phyloP scores from a whole-genome alignment of 306 rosid species.

The Cicer chorassanicum region DNA sequence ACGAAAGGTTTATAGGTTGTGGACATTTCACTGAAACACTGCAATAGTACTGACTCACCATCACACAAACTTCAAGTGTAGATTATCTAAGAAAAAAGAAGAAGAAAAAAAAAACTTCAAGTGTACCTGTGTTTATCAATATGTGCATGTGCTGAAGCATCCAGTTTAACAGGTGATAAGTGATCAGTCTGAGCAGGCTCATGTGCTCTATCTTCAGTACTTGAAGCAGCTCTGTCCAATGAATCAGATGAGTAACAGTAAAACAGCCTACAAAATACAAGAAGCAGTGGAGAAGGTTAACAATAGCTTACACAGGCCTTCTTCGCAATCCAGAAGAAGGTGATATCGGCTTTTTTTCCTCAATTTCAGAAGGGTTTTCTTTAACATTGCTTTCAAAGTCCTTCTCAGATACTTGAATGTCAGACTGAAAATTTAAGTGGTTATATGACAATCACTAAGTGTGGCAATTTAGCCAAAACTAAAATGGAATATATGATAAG shows the following conservation, averaged over 20 bases:
- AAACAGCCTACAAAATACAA: constrained; percentile 41
- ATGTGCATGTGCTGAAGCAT: constrained; percentile 70
- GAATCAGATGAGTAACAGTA: constrained; percentile 40
- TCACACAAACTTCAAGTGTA: constrained; percentile 41
- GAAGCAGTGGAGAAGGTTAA: constrained; percentile 32
- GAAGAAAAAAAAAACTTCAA: constrained; percentile 11
- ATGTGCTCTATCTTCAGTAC: constrained; percentile 56
- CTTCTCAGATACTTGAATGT: constrained; percentile 54
- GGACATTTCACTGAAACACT: constrained; percentile 16
- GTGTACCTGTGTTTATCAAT: constrained; percentile 82
- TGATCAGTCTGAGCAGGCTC: constrained; percentile 56
- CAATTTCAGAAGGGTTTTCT: constrained; percentile 56
- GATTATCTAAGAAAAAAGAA: too few species aligned
- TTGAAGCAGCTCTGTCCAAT: constrained; percentile 60
- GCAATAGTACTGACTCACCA: constrained; percentile 34
- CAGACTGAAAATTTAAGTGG: constrained; percentile 52
- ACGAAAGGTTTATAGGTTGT: constrained; percentile 19
- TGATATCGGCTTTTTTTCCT: constrained; percentile 50
- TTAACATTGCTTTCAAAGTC: constrained; percentile 48
- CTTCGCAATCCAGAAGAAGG: constrained; percentile 79
- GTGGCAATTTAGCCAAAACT: constrained; percentile 4
- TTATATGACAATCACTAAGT: constrained; percentile 37
- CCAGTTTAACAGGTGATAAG: constrained; percentile 69
- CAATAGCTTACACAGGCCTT: constrained; percentile 66
- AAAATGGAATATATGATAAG: constrained; percentile 15